These are phyloP conservation scores for Coniochaeta ligniaria DNA, from an alignment of 2,329 filamentous ascomycete genomes.

Conservation along the genomic window DNA sequence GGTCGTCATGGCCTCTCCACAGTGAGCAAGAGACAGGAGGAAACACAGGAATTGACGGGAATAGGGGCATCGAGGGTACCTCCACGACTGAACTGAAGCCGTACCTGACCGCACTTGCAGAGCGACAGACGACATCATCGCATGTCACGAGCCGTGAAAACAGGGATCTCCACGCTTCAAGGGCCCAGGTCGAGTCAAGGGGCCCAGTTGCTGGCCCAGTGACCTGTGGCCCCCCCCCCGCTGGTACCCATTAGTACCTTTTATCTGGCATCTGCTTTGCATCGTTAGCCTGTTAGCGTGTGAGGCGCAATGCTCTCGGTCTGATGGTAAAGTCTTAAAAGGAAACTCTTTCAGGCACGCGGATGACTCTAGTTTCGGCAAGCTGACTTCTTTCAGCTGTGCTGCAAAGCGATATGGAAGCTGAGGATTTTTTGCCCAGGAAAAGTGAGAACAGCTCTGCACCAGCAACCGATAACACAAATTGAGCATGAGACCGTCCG, in stretches of 20 bases:
- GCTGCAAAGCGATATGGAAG: too few relatives aligned
- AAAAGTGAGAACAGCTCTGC: not conserved
- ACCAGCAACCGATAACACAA: too few relatives aligned
- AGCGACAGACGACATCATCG: not conserved
- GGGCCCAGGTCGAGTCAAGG: not conserved
- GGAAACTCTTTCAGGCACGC: not conserved
- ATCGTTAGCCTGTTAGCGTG: not conserved
- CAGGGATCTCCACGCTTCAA: not conserved
- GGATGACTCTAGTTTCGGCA: not conserved
- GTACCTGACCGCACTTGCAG: not conserved
- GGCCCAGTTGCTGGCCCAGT: not conserved
- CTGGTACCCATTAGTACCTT: conserved; percentile 1
- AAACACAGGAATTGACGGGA: not conserved
- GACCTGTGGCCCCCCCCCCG: not conserved
- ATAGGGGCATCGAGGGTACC: not conserved
- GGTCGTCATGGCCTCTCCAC: conserved; percentile 1
- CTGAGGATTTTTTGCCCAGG: too few relatives aligned
- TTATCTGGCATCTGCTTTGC: not conserved
- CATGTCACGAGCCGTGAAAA: conserved; percentile 1
- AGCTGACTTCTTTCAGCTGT: not conserved
- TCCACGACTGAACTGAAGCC: not conserved
- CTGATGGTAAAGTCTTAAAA: not conserved
- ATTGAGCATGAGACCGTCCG: too few relatives aligned
- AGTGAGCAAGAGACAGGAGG: not conserved
- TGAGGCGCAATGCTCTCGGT: not conserved